Percentiles rank a stretch among this genome's conserved stretches.
These are phyloP conservation scores for Aspergillus candidus DNA, from an alignment of 2,329 filamentous ascomycete species.

Conservation along the genomic window DNA sequence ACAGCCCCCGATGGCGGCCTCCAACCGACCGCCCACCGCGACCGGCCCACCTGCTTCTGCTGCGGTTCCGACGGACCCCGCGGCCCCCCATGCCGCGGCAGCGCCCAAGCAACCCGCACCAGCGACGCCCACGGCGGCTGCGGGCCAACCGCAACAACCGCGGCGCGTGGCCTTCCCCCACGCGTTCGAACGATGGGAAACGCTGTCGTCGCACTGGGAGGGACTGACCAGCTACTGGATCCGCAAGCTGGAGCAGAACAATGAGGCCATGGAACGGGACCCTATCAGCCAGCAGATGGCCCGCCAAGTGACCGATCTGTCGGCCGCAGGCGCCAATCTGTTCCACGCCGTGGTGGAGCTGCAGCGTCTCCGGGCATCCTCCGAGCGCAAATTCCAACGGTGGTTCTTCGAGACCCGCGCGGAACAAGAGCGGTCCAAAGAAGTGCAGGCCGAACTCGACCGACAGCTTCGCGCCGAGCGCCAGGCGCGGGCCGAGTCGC, in stretches of 20 bases:
- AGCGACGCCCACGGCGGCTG: constrained; percentile 14
- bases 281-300: constrained; percentile 82
- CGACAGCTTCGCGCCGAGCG: constrained; percentile 68
- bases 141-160: constrained; percentile 20
- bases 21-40: too few species aligned
- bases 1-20: too few species aligned
- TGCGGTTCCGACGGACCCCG: constrained; percentile 15
- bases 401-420: constrained; percentile 96
- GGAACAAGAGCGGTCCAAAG: constrained; percentile 78
- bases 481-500: constrained; percentile 60
- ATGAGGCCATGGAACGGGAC: constrained; percentile 73
- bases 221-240: constrained; percentile 98
- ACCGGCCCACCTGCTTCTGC: too few species aligned
- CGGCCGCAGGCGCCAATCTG: constrained; percentile 89
- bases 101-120: constrained; percentile 22
- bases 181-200: constrained; percentile 97
- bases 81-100: constrained; percentile 17
- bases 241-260: constrained; percentile 81
- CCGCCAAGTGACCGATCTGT: constrained; percentile 93
- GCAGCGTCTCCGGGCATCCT: constrained; percentile 86
- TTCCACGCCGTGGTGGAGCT: constrained; percentile 97
- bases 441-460: constrained; percentile 76
- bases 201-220: constrained; percentile 94
- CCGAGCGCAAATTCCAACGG: constrained; percentile 93
- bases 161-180: constrained; percentile 75